Base-by-base conservation (phyloP, 2,329 filamentous ascomycete genomes). In the Coccinonectria pachysandricola region DNA sequence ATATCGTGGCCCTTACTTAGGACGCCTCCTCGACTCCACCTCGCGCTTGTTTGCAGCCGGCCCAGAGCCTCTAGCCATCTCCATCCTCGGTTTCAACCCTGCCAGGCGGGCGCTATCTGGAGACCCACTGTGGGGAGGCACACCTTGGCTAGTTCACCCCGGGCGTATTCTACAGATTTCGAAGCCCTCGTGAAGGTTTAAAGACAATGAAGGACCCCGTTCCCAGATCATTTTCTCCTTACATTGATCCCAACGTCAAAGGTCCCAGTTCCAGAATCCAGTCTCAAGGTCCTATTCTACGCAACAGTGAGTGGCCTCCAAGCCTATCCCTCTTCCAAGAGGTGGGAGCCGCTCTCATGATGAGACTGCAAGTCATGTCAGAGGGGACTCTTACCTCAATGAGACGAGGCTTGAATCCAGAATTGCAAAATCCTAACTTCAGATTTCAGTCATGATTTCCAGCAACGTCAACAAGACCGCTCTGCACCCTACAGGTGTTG, bases 401-500 rank as follows among this genome's bases (percentile, higher is more conserved):
- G n/a, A n/a, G n/a, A n/a, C n/a, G n/a, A n/a, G n/a, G n/a, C n/a
- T n/a, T n/a, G n/a, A n/a, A n/a, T n/a, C n/a, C n/a, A n/a, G n/a
- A n/a, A n/a, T n/a, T n/a, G n/a, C n/a, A n/a, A 27, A 23, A 29
- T 35, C 30, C 42, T 45, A 28, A 45, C 32, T 28, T 12, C 27
- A 15, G 23, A 16, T 15, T 15, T 7, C 28, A 23, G 12, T 39
- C 71, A 66, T 74, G 68, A 58, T 68, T 56, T 47, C 56, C 50
- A 67, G 58, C 49, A 69, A 64, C 54, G 71, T 95, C 52, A 94
- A 95, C 75, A 88, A 87, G 68, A 95, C 87, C 49, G 75, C 75
- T 49, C 79, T 94, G 46, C 86, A 94, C 72, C 87, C 87, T 38
- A 67, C 75, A 57, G 87, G 87, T 77, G 80, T 95, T 45, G 70